phyloP scores from a whole-genome alignment of 345 rosid species.

The Lepidium aucheri region DNA sequence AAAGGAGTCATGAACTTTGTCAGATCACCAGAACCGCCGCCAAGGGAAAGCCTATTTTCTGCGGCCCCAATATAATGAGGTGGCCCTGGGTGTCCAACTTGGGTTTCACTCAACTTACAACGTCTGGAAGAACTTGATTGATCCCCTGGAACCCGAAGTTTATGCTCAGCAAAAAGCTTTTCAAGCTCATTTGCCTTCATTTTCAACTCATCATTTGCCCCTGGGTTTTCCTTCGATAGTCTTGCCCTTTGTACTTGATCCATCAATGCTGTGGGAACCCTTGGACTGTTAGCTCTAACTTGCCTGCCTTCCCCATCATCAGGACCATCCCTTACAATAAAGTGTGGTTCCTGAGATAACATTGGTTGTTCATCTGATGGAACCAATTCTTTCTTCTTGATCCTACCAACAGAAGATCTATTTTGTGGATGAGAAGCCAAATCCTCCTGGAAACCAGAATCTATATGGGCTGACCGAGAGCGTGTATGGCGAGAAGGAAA shows the following conservation, averaged over 20 bases:
- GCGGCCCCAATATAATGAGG: slow-evolving; percentile 29
- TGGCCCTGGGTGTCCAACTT: slow-evolving; percentile 33
- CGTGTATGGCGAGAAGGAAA: slow-evolving; percentile 41
- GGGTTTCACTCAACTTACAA: slow-evolving; percentile 47
- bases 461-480: slow-evolving; percentile 53
- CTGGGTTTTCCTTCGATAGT: slow-evolving; percentile 57
- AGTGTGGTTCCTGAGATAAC: slow-evolving; percentile 39
- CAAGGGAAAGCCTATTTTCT: slow-evolving; percentile 28
- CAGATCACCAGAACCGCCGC: slow-evolving; percentile 19
- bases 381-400: slow-evolving; percentile 31
- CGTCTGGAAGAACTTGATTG: slow-evolving; percentile 53
- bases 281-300: slow-evolving; percentile 26
- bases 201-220: slow-evolving; percentile 62
- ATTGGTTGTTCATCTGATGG: slow-evolving; percentile 27
- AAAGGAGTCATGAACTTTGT: slow-evolving; percentile 35
- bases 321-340: slow-evolving; percentile 35
- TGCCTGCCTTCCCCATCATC: slow-evolving; percentile 36
- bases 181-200: slow-evolving; percentile 78
- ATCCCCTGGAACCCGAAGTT: slow-evolving; percentile 49
- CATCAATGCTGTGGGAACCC: slow-evolving; percentile 15
- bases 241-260: slow-evolving; percentile 63
- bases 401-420: slow-evolving; percentile 23
- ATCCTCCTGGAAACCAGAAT: not conserved
- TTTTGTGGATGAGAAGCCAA: not conserved
- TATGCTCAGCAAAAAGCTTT: slow-evolving; percentile 76